phyloP scores from a whole-genome alignment of 139 green algal genomes.

The Deuterostichococcus epilithicus region DNA sequence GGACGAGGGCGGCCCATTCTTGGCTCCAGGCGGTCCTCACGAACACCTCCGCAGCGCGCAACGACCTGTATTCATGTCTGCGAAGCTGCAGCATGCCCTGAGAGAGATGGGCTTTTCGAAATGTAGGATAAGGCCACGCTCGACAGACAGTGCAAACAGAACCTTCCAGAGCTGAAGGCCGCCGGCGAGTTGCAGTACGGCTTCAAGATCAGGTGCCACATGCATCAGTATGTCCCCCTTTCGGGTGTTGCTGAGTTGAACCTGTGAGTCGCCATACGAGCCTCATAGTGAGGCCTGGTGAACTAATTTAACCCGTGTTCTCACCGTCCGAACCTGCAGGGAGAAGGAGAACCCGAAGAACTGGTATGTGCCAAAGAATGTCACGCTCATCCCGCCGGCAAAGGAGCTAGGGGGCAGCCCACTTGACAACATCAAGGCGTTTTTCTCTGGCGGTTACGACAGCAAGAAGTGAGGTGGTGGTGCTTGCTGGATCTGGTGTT shows the following conservation, averaged over 20 bases:
- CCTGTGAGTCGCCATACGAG: too few relatives aligned
- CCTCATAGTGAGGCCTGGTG: too few relatives aligned
- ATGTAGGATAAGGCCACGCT: conserved; percentile 13
- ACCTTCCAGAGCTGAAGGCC: conserved; percentile 6
- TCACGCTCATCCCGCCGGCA: conserved; percentile 7
- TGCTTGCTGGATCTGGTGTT: too few relatives aligned
- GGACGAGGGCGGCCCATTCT: too few relatives aligned
- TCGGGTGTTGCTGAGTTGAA: neutral
- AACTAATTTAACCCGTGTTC: too few relatives aligned
- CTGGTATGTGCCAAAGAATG: conserved; percentile 1
- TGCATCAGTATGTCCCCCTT: neutral
- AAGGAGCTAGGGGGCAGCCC: neutral
- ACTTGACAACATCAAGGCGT: neutral
- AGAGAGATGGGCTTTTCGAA: too few relatives aligned
- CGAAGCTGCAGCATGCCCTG: too few relatives aligned
- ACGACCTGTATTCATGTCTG: too few relatives aligned
- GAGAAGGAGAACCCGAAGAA: conserved; percentile 15
- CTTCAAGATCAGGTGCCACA: conserved; percentile 22
- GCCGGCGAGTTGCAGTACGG: conserved; percentile 5
- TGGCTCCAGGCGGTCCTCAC: too few relatives aligned
- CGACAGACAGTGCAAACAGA: conserved; percentile 7
- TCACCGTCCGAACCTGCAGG: too few relatives aligned
- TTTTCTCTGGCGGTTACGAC: neutral
- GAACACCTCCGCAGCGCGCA: too few relatives aligned
- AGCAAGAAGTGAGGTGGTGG: too few relatives aligned